These are phyloP conservation scores for Paecilomyces formosus DNA, from an alignment of 2,329 filamentous ascomycete species.

Conservation along the genomic window DNA sequence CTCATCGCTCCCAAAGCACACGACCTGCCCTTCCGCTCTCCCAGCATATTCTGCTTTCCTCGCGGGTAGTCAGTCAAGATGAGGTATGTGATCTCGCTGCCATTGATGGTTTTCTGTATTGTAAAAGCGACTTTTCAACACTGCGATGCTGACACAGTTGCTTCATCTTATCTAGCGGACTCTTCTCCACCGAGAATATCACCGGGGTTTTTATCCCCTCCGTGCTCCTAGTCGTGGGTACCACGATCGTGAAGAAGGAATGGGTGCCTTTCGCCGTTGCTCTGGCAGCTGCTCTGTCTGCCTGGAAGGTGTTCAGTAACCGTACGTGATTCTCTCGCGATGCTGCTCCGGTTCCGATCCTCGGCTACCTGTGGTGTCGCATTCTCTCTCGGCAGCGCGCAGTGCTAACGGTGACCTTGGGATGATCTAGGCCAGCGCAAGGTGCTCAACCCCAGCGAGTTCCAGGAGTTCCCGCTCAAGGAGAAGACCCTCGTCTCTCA, in stretches of 20 bases:
- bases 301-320: slow-evolving; percentile 63
- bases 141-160: neutral
- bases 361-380: neutral
- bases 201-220: slow-evolving; percentile 79
- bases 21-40: neutral
- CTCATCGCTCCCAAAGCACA: neutral
- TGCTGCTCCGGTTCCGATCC: neutral
- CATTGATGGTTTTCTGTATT: neutral
- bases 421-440: slow-evolving; percentile 58
- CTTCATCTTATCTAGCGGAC: slow-evolving; percentile 3
- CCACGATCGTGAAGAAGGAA: slow-evolving; percentile 69
- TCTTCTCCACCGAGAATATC: slow-evolving; percentile 49
- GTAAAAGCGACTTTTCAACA: neutral
- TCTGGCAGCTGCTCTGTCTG: slow-evolving; percentile 58
- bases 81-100: slow-evolving; percentile 4
- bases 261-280: slow-evolving; percentile 65
- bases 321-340: slow-evolving; percentile 46
- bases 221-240: slow-evolving; percentile 68
- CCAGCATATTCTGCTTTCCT: neutral
- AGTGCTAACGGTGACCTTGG: neutral
- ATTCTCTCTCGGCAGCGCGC: neutral
- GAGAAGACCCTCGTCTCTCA: slow-evolving; percentile 95
- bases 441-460: slow-evolving; percentile 76
- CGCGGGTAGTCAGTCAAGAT: slow-evolving; percentile 5
- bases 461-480: slow-evolving; percentile 87